Conservation (phyloP, 441 rosid species). For the Manihot esculenta region DNA sequence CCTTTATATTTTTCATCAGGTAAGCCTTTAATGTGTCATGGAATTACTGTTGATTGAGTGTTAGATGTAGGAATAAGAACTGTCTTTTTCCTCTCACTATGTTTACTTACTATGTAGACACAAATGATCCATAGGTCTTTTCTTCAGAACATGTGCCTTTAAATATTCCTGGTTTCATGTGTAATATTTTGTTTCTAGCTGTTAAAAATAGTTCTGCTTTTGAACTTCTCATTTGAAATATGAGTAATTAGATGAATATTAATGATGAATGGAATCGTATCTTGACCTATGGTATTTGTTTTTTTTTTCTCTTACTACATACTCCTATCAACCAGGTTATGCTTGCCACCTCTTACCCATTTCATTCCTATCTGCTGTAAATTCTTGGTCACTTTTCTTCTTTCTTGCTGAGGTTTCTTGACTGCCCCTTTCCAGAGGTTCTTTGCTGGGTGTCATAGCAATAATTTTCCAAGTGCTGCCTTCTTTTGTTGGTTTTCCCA, state of each 20-base stretch:
- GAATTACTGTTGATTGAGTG: neutral
- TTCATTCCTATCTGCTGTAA: neutral
- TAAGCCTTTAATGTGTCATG: conserved; percentile 32
- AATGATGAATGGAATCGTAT: no score
- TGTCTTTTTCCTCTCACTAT: neutral
- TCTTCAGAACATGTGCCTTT: neutral
- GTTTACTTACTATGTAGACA: neutral
- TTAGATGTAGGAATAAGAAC: neutral
- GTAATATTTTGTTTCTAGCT: neutral
- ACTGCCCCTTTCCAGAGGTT: no score
- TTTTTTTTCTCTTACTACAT: no score
- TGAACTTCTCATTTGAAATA: neutral
- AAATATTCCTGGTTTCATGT: neutral
- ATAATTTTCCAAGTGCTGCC: no score
- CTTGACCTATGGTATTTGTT: no score
- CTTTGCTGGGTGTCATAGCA: no score
- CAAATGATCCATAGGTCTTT: neutral
- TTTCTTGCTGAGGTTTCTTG: conserved; percentile 17
- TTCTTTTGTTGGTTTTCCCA: no score
- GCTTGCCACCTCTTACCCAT: neutral
- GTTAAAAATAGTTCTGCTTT: neutral
- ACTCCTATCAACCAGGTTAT: neutral
- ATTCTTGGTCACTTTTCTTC: neutral
- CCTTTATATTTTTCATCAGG: conserved; percentile 58
- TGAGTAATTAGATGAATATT: neutral